A percentile compares a stretch with the other conserved stretches of the same genome.
Conservation (phyloP, 768 basidiomycete species). For the Tricholoma bakamatsutake region DNA sequence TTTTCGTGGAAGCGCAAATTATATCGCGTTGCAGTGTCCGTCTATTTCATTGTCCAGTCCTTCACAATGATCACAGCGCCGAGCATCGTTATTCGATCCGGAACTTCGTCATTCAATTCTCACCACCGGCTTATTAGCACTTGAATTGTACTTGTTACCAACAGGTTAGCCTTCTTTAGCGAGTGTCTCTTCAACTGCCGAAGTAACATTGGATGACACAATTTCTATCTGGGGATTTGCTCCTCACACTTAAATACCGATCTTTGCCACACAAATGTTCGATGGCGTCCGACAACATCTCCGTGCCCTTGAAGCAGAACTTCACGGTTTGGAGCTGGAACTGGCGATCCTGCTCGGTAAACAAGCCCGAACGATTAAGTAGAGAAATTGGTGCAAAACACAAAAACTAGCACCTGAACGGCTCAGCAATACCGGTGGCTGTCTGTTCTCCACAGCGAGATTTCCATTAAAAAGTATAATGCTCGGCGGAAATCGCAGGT, state of each 20-base stretch:
- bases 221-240: too few relatives aligned
- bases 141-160: too few relatives aligned
- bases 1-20: not conserved
- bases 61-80: too few relatives aligned
- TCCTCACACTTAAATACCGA: not conserved
- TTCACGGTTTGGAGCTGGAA: not conserved
- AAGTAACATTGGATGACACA: too few relatives aligned
- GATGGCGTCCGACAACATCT: not conserved
- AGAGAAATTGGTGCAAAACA: not conserved
- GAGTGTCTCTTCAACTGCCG: not conserved
- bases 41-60: too few relatives aligned
- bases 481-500: not conserved
- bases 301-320: not conserved
- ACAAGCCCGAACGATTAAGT: not conserved
- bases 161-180: too few relatives aligned
- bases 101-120: too few relatives aligned
- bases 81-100: too few relatives aligned
- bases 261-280: not conserved
- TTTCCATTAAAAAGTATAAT: not conserved
- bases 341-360: not conserved
- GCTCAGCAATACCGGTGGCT: not conserved
- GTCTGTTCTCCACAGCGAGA: not conserved
- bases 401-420: not conserved
- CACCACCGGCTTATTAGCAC: too few relatives aligned
- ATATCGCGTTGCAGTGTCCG: not conserved